Conservation (phyloP, 768 basidiomycete species). For the Kwoniella bestiolae region DNA sequence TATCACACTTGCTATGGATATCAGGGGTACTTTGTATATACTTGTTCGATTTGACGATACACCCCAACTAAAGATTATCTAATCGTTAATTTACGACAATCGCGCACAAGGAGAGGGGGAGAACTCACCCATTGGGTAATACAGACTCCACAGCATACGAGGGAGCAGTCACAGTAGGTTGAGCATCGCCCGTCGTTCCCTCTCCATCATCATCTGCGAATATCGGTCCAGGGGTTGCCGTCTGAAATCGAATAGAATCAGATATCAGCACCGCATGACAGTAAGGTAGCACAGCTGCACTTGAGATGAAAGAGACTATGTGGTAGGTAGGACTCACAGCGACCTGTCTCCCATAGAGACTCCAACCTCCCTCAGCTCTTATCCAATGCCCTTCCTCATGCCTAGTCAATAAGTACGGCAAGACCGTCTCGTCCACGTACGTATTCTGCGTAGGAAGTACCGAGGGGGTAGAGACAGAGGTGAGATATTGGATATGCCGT, state of each 20-base stretch:
- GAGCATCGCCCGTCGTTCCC: conserved; percentile 1
- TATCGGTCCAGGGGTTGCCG: conserved; percentile 2
- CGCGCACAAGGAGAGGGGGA: no score
- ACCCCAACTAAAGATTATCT: conserved; percentile 54
- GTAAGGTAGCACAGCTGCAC: neutral
- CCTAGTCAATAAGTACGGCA: conserved; percentile 36
- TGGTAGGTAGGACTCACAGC: conserved; percentile 21
- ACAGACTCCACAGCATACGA: conserved; percentile 43
- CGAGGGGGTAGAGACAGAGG: conserved; percentile 21
- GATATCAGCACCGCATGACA: neutral
- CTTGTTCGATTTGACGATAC: conserved; percentile 44
- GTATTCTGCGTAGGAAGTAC: conserved; percentile 21
- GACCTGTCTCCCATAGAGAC: conserved; percentile 40
- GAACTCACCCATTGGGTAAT: conserved; percentile 44
- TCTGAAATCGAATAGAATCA: neutral
- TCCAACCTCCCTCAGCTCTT: conserved; percentile 43
- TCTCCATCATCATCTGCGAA: conserved; percentile 20
- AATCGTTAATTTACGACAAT: no score
- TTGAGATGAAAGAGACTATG: neutral
- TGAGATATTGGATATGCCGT: conserved; percentile 25
- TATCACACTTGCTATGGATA: conserved; percentile 50
- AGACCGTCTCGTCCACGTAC: conserved; percentile 24
- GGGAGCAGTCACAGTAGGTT: conserved; percentile 3
- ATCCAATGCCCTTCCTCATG: conserved; percentile 33
- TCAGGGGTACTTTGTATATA: conserved; percentile 54